Evolutionary conservation across 2,329 filamentous ascomycete species (phyloP).

Genomic region (Lasiodiplodia sp.): DNA sequence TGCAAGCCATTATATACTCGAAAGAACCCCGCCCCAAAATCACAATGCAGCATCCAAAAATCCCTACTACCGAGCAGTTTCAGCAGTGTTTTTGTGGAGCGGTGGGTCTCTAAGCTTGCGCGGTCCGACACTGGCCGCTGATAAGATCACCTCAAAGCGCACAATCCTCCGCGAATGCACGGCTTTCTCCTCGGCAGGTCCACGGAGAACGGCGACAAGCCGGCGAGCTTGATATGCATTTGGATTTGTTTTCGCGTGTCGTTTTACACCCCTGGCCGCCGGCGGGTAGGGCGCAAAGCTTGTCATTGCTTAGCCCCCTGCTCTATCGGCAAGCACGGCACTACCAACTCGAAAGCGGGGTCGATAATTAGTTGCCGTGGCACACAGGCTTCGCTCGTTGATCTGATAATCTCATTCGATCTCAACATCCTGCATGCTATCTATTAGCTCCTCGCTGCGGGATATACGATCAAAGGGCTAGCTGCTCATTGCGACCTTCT

Average conservation of each 20-base stretch:
- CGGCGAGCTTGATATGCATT: neutral
- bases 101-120: conserved; percentile 13
- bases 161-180: neutral
- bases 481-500: too few species aligned
- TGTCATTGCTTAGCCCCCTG: conserved; percentile 13
- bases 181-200: conserved; percentile 10
- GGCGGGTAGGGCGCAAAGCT: conserved; percentile 25
- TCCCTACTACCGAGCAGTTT: neutral
- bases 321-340: conserved; percentile 15
- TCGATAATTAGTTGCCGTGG: conserved; percentile 8
- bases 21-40: too few species aligned
- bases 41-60: neutral
- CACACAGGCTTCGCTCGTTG: too few species aligned
- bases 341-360: neutral
- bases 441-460: too few species aligned
- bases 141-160: conserved; percentile 1
- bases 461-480: too few species aligned
- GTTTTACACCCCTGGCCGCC: neutral
- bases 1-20: neutral
- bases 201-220: conserved; percentile 14
- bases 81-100: conserved; percentile 15
- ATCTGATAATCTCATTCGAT: too few species aligned
- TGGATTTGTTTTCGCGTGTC: neutral
- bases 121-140: conserved; percentile 16
- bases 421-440: too few species aligned